Conservation (phyloP, 164 flowering plant species). For the Umbilicus rupestris region DNA sequence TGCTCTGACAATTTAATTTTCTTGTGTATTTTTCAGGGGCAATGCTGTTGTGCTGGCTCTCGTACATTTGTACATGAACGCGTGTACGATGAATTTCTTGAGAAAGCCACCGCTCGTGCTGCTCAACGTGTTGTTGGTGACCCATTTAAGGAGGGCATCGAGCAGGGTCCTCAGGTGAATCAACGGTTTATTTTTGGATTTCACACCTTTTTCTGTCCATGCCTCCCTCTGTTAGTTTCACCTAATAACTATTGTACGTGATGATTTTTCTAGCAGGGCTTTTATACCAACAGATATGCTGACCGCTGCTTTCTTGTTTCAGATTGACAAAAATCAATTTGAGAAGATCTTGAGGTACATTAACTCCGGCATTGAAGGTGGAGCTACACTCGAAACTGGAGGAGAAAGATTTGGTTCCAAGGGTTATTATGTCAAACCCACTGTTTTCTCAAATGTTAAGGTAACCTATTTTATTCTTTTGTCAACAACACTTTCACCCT, state of each 20-base stretch:
- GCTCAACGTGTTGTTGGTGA: slow-evolving; percentile 47
- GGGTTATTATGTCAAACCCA: slow-evolving; percentile 50
- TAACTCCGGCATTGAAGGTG: slow-evolving; percentile 36
- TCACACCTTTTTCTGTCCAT: too few relatives aligned
- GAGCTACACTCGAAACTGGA: slow-evolving; percentile 59
- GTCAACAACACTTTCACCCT: too few relatives aligned
- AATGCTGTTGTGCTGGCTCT: slow-evolving; percentile 67
- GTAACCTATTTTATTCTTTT: slow-evolving; percentile 16
- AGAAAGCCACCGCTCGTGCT: slow-evolving; percentile 56
- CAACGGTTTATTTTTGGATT: too few relatives aligned
- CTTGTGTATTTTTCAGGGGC: slow-evolving; percentile 27
- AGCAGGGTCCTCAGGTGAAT: slow-evolving; percentile 68
- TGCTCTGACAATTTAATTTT: too few relatives aligned
- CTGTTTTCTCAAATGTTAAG: slow-evolving; percentile 61
- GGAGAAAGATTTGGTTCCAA: slow-evolving; percentile 41
- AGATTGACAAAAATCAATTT: slow-evolving; percentile 50
- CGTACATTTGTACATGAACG: slow-evolving; percentile 59
- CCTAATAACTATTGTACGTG: too few relatives aligned
- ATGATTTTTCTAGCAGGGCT: background rate
- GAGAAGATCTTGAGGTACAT: slow-evolving; percentile 46
- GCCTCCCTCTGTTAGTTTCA: too few relatives aligned
- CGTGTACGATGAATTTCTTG: slow-evolving; percentile 53
- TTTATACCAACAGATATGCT: background rate
- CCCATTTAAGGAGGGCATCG: slow-evolving; percentile 47
- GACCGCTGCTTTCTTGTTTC: background rate